phyloP scores from a whole-genome alignment of 2,329 filamentous ascomycete genomes.

The Penicillium janthinellum region DNA sequence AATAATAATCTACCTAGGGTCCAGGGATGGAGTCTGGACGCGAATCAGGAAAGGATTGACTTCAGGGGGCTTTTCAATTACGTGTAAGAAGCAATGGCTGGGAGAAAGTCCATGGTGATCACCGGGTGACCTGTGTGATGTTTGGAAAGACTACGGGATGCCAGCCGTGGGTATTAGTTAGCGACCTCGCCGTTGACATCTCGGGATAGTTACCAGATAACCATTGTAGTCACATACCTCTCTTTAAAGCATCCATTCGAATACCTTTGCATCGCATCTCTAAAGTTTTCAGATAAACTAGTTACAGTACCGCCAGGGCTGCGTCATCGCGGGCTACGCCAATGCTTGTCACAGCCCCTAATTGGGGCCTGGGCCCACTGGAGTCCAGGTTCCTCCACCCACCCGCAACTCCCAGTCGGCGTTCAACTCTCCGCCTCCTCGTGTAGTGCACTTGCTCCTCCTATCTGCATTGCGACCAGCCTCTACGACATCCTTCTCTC shows the following conservation, averaged over 20 bases:
- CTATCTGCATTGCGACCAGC: background rate
- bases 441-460: background rate
- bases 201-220: too few relatives aligned
- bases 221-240: background rate
- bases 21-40: background rate
- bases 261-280: background rate
- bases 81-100: background rate
- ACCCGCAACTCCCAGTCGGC: background rate
- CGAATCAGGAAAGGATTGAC: background rate
- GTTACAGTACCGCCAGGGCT: background rate
- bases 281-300: too few relatives aligned
- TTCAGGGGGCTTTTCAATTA: background rate
- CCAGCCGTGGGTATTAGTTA: background rate
- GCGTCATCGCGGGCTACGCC: background rate
- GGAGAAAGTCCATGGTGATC: too few relatives aligned
- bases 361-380: background rate
- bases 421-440: background rate
- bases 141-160: background rate
- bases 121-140: background rate
- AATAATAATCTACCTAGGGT: background rate
- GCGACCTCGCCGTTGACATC: too few relatives aligned
- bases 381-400: background rate
- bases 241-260: background rate
- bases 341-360: constrained; percentile 7
- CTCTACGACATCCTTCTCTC: background rate